Evolutionary conservation across 441 rosid genomes (phyloP).

Genomic region (Iberis amara): DNA sequence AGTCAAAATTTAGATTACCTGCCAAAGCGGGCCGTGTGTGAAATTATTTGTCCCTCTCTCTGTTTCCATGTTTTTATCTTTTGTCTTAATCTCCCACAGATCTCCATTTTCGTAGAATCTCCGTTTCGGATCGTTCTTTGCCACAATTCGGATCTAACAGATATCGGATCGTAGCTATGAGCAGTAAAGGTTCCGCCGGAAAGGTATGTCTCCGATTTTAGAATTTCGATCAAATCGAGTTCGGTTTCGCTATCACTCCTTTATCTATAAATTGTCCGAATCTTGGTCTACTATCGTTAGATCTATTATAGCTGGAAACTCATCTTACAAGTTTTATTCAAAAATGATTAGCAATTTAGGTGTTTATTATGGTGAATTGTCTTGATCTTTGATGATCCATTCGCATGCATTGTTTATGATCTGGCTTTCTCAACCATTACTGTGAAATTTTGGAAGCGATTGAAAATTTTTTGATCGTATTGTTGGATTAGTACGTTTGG

Average conservation of each 20-base stretch:
- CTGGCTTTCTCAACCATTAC: no score
- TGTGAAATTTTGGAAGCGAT: no score
- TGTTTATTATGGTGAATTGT: not conserved
- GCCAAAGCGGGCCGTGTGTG: constrained; percentile 5
- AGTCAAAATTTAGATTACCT: not conserved
- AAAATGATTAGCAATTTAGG: not conserved
- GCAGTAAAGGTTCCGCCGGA: constrained; percentile 23
- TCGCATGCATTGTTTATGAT: constrained; percentile 18
- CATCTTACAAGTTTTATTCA: not conserved
- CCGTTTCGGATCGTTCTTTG: not conserved
- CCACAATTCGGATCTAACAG: constrained; percentile 6
- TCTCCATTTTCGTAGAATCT: constrained; percentile 8
- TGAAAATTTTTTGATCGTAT: no score
- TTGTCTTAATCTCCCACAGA: constrained; percentile 2
- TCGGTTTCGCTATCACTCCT: not conserved
- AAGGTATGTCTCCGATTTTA: constrained; percentile 18
- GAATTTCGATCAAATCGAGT: no score
- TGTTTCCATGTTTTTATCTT: not conserved
- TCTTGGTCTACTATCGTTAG: not conserved
- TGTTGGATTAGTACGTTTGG: no score
- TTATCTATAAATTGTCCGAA: not conserved
- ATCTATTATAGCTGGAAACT: not conserved
- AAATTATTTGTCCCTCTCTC: not conserved
- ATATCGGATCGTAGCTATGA: constrained; percentile 16
- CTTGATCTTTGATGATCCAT: constrained; percentile 11